phyloP scores from a whole-genome alignment of 805 yeast genomes.

The Diddensiella transvaalensis region DNA sequence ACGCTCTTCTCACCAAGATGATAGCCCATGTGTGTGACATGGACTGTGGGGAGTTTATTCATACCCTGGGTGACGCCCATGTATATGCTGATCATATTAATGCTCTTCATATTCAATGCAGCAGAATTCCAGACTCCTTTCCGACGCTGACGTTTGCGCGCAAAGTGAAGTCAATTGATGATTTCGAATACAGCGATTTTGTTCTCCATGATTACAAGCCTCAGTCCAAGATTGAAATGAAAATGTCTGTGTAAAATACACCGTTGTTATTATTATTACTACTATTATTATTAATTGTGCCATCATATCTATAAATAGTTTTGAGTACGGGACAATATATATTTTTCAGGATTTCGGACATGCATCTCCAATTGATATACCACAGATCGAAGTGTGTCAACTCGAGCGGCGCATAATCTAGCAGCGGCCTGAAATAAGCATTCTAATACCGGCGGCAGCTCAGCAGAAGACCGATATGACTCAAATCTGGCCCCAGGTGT shows the following conservation, averaged over 20 bases:
- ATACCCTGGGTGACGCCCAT: conserved; percentile 96
- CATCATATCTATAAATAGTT: no score
- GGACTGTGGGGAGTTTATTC: conserved; percentile 94
- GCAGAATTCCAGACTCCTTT: conserved; percentile 71
- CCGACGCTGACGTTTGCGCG: conserved; percentile 75
- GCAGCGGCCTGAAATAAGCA: conserved; percentile 13
- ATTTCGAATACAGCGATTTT: conserved; percentile 84
- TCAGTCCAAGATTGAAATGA: conserved; percentile 82
- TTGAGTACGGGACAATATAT: no score
- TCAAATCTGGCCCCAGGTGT: conserved; percentile 13
- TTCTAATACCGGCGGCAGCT: conserved; percentile 8
- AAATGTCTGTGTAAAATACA: conserved; percentile 78
- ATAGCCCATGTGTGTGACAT: conserved; percentile 92
- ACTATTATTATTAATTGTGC: background rate
- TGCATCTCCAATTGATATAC: conserved; percentile 5
- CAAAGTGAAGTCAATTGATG: conserved; percentile 71
- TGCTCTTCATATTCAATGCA: conserved; percentile 76
- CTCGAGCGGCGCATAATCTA: conserved; percentile 11
- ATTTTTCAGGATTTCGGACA: background rate
- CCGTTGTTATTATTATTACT: background rate
- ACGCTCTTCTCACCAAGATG: conserved; percentile 89
- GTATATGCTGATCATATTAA: conserved; percentile 92
- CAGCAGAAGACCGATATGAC: conserved; percentile 2
- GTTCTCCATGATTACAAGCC: conserved; percentile 78
- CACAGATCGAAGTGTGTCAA: conserved; percentile 2